These are phyloP conservation scores for Penicillium sumatraense DNA, from an alignment of 2,329 filamentous ascomycete genomes.

Conservation along the genomic window DNA sequence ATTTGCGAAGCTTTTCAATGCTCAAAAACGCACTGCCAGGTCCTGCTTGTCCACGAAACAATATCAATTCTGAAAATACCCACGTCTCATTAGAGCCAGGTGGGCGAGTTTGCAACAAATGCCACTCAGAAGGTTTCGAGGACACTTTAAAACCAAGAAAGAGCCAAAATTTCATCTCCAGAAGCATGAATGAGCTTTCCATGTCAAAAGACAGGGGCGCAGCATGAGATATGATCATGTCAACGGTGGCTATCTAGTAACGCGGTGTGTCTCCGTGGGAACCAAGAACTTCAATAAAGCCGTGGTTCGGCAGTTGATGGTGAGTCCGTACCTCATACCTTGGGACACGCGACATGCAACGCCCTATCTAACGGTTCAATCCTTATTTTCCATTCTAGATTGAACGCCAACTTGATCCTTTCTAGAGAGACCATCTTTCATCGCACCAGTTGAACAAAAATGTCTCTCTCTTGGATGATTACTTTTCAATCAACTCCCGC, in stretches of 20 bases:
- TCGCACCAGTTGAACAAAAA: too few relatives aligned
- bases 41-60: too few relatives aligned
- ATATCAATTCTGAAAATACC: too few relatives aligned
- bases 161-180: constrained; percentile 85
- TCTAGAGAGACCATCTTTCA: constrained; percentile 95
- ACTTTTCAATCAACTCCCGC: too few relatives aligned
- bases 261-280: constrained; percentile 89
- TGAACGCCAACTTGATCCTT: constrained; percentile 87
- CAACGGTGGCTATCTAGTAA: constrained; percentile 93
- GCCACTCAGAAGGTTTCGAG: too few relatives aligned
- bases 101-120: too few relatives aligned
- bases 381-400: constrained; percentile 70
- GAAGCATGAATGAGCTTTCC: constrained; percentile 76
- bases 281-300: constrained; percentile 91
- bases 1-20: too few relatives aligned
- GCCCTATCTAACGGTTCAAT: constrained; percentile 24
- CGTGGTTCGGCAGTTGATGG: constrained; percentile 87
- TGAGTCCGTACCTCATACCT: constrained; percentile 54
- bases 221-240: constrained; percentile 92
- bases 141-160: constrained; percentile 89
- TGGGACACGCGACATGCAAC: too few relatives aligned
- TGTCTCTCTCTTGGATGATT: too few relatives aligned
- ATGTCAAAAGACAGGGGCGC: constrained; percentile 82
- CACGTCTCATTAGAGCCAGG: too few relatives aligned
- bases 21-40: too few relatives aligned